phyloP scores from a whole-genome alignment of 169 alveolate genomes.

The Cryptosporidium tyzzeri region DNA sequence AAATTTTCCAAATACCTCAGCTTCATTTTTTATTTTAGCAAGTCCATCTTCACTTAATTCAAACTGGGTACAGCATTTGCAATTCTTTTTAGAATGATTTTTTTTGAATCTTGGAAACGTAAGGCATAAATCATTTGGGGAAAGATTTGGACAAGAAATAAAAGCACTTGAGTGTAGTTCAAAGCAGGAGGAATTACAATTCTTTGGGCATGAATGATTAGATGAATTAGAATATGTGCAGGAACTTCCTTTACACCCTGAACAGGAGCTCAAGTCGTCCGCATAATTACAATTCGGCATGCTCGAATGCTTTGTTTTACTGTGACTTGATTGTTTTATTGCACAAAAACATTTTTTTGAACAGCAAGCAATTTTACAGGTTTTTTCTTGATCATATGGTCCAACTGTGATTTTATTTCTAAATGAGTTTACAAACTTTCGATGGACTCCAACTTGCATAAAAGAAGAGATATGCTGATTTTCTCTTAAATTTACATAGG shows the following conservation, averaged over 20 bases:
- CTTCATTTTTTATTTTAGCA: not conserved
- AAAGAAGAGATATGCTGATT: not conserved
- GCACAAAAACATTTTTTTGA: not conserved
- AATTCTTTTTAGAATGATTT: not conserved
- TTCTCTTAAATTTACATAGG: not conserved
- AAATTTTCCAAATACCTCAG: not conserved
- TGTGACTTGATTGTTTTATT: not conserved
- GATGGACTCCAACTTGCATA: not conserved
- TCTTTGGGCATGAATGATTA: not conserved
- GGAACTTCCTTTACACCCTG: not conserved
- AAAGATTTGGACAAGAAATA: not conserved
- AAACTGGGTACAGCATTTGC: not conserved
- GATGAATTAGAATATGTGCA: not conserved
- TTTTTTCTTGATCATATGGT: not conserved
- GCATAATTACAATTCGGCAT: not conserved
- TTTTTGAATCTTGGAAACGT: not conserved
- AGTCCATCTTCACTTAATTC: not conserved
- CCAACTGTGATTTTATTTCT: not conserved
- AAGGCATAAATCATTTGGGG: not conserved
- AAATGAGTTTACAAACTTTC: slow-evolving; percentile 3
- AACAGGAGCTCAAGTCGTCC: not conserved
- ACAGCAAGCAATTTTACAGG: not conserved
- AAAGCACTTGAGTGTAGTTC: not conserved
- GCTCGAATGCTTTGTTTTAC: not conserved
- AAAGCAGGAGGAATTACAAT: not conserved